Evolutionary conservation across 805 yeast species (phyloP).

Genomic region (Nakazawaea ambrosiae): DNA sequence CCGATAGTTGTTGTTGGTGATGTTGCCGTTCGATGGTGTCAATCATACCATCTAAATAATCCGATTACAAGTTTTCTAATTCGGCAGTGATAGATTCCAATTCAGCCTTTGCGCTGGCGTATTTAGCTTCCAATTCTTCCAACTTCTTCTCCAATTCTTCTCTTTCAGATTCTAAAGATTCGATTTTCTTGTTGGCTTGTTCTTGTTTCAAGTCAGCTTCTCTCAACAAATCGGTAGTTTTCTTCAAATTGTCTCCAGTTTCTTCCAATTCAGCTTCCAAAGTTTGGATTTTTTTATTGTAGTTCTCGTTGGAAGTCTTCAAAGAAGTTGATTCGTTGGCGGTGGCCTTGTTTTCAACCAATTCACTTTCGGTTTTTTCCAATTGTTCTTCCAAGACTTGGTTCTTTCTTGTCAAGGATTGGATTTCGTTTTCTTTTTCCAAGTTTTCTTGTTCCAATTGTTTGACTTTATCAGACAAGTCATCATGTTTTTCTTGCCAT

Average conservation of each 20-base stretch:
- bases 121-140: slow-evolving; percentile 80
- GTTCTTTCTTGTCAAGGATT: slow-evolving; percentile 87
- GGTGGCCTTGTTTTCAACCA: slow-evolving; percentile 70
- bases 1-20: too few species aligned
- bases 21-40: too few species aligned
- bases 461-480: slow-evolving; percentile 71
- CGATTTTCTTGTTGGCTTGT: slow-evolving; percentile 89
- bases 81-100: slow-evolving; percentile 95
- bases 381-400: slow-evolving; percentile 77
- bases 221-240: slow-evolving; percentile 88
- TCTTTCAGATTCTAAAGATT: slow-evolving; percentile 87
- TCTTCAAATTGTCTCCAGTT: slow-evolving; percentile 85
- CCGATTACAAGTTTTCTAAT: slow-evolving; percentile 62
- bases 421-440: slow-evolving; percentile 93
- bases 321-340: slow-evolving; percentile 89
- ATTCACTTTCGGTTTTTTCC: slow-evolving; percentile 70
- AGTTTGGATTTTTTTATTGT: slow-evolving; percentile 80
- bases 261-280: slow-evolving; percentile 89
- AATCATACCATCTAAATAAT: too few species aligned
- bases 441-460: slow-evolving; percentile 86
- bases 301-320: slow-evolving; percentile 84
- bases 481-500: slow-evolving; percentile 97
- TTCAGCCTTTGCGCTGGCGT: slow-evolving; percentile 82
- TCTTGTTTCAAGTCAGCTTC: slow-evolving; percentile 95
- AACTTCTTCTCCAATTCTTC: slow-evolving; percentile 85